Percentiles rank a stretch among this genome's conserved stretches.
phyloP scores from a whole-genome alignment of 257 asterid species.

The Cinchona pubescens region DNA sequence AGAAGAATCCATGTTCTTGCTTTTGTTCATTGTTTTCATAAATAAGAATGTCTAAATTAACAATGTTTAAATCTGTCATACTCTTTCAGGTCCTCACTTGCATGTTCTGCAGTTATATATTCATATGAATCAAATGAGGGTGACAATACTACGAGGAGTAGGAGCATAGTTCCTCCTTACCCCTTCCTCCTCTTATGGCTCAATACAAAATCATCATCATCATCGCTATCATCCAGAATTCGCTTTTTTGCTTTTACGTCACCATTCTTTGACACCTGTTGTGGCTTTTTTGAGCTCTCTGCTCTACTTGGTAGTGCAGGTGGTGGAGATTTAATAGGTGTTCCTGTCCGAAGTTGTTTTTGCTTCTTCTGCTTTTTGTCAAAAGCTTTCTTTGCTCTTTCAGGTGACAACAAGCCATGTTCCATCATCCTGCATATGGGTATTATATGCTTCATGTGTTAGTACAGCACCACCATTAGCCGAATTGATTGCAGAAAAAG shows the following conservation, averaged over 20 bases:
- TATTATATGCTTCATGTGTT: neutral
- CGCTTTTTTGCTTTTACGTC: conserved; percentile 61
- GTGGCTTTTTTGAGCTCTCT: conserved; percentile 57
- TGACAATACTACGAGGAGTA: conserved; percentile 20
- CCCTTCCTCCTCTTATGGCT: conserved; percentile 67
- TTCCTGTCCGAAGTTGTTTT: conserved; percentile 63
- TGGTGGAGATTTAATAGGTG: conserved; percentile 67
- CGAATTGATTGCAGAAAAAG: neutral
- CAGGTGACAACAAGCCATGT: conserved; percentile 80
- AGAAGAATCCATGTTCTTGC: neutral
- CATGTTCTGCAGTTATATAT: neutral
- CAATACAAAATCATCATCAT: conserved; percentile 57
- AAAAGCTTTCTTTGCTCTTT: conserved; percentile 63
- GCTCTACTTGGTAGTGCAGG: conserved; percentile 40
- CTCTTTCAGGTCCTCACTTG: neutral
- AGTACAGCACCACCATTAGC: neutral
- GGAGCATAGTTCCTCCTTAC: conserved; percentile 26
- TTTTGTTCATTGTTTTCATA: neutral
- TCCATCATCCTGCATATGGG: conserved; percentile 71
- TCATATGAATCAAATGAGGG: neutral
- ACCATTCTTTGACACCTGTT: conserved; percentile 48
- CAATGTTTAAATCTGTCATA: neutral
- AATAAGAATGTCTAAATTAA: conserved; percentile 8
- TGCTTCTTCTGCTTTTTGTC: conserved; percentile 88
- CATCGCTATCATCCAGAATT: conserved; percentile 46